Percentiles rank a stretch among this genome's conserved stretches.
These are phyloP conservation scores for Babjeviella inositovora DNA, from an alignment of 805 yeast genomes.

Conservation along the genomic window DNA sequence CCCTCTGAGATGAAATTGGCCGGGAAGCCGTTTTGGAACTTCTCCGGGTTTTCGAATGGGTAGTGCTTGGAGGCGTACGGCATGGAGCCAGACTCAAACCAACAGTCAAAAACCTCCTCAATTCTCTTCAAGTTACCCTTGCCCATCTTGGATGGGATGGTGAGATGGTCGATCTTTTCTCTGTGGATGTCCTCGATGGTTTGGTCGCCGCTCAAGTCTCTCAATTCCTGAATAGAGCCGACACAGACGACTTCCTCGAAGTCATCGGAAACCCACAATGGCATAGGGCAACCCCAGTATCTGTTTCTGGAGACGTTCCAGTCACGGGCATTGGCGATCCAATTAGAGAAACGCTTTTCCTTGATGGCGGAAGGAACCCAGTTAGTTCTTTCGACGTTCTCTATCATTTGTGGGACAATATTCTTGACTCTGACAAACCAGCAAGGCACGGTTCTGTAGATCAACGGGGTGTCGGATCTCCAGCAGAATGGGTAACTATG, in stretches of 20 bases:
- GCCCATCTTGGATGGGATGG: constrained; percentile 85
- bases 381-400: constrained; percentile 68
- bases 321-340: constrained; percentile 98
- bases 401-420: constrained; percentile 78
- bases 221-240: constrained; percentile 81
- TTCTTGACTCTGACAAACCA: constrained; percentile 93
- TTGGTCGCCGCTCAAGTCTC: constrained; percentile 64
- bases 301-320: constrained; percentile 98
- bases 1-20: constrained; percentile 98
- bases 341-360: constrained; percentile 91
- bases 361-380: constrained; percentile 92
- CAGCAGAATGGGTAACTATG: constrained; percentile 99
- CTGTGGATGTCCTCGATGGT: constrained; percentile 88
- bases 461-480: constrained; percentile 97
- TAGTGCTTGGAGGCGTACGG: constrained; percentile 95
- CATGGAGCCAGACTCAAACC: constrained; percentile 99
- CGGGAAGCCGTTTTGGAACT: constrained; percentile 67
- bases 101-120: constrained; percentile 97
- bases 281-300: constrained; percentile 99
- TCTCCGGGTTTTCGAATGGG: constrained; percentile 78
- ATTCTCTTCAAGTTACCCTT: constrained; percentile 79
- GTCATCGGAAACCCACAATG: constrained; percentile 94
- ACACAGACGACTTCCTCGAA: constrained; percentile 83
- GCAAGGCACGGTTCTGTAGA: constrained; percentile 94
- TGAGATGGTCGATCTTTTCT: constrained; percentile 78